A percentile compares a stretch with the other conserved stretches of the same genome.
These are phyloP conservation scores for Adansonia gregorii DNA, from an alignment of 441 rosid species.

Conservation along the genomic window DNA sequence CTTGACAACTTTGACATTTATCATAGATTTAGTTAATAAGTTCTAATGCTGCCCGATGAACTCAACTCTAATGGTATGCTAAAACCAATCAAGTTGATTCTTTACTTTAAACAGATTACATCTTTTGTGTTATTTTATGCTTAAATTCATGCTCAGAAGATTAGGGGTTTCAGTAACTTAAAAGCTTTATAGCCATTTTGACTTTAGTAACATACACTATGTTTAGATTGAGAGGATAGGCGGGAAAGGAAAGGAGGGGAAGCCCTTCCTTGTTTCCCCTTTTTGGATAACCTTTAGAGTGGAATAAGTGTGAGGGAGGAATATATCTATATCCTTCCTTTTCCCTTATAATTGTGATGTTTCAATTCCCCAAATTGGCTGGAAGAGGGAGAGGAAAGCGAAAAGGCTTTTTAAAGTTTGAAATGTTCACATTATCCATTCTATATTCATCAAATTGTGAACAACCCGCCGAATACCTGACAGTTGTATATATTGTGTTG, in stretches of 20 bases:
- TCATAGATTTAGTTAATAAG: neutral
- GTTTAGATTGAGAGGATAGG: neutral
- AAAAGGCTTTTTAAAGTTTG: neutral
- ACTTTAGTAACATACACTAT: neutral
- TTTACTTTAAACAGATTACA: neutral
- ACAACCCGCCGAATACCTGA: neutral
- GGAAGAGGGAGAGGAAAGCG: slow-evolving; percentile 3
- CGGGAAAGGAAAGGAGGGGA: neutral
- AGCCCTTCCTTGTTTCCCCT: neutral
- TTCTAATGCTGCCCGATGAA: slow-evolving; percentile 4
- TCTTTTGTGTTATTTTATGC: neutral
- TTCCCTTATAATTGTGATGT: neutral
- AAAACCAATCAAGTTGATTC: neutral
- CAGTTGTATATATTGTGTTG: too few relatives aligned
- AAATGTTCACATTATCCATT: neutral
- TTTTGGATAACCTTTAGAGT: neutral
- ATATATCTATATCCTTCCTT: neutral
- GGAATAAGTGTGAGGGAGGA: neutral
- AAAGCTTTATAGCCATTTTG: neutral
- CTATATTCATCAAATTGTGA: neutral
- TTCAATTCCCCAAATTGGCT: neutral
- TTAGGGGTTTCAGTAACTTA: neutral
- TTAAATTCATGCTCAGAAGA: neutral
- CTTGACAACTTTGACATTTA: neutral
- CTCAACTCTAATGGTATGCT: neutral